These are phyloP conservation scores for Xanthoconium stramineum DNA, from an alignment of 768 basidiomycete species.

Conservation along the genomic window DNA sequence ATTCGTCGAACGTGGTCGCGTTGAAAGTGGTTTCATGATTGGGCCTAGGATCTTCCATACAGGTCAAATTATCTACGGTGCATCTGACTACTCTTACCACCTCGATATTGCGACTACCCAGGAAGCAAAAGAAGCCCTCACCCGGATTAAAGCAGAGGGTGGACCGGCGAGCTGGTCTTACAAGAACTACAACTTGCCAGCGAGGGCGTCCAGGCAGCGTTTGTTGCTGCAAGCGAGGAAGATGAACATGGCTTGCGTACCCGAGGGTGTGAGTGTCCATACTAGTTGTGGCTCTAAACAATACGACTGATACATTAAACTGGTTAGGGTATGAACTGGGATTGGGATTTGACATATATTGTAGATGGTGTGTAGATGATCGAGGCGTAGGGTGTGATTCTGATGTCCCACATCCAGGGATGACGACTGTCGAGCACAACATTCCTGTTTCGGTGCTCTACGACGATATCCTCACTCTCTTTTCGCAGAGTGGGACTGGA, in stretches of 20 bases:
- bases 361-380: constrained; percentile 55
- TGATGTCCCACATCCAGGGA: constrained; percentile 40
- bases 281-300: background rate
- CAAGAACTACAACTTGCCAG: constrained; percentile 74
- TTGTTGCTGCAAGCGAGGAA: constrained; percentile 59
- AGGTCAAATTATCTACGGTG: constrained; percentile 53
- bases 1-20: constrained; percentile 61
- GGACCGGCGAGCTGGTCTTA: constrained; percentile 70
- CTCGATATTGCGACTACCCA: constrained; percentile 60
- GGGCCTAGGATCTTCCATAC: constrained; percentile 74
- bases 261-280: constrained; percentile 53
- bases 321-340: constrained; percentile 64
- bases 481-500: constrained; percentile 64
- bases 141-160: constrained; percentile 69
- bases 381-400: background rate
- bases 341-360: constrained; percentile 79
- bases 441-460: constrained; percentile 63
- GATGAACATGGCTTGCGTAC: constrained; percentile 67
- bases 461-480: constrained; percentile 64
- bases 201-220: constrained; percentile 65
- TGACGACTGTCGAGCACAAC: constrained; percentile 75
- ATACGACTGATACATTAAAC: background rate
- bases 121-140: constrained; percentile 64
- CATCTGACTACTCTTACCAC: constrained; percentile 51
- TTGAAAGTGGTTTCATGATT: constrained; percentile 65